Evolutionary conservation across 306 rosid species (phyloP), one percentile per base, ranked within the genome.

Genomic region (Castanospermum australe): DNA sequence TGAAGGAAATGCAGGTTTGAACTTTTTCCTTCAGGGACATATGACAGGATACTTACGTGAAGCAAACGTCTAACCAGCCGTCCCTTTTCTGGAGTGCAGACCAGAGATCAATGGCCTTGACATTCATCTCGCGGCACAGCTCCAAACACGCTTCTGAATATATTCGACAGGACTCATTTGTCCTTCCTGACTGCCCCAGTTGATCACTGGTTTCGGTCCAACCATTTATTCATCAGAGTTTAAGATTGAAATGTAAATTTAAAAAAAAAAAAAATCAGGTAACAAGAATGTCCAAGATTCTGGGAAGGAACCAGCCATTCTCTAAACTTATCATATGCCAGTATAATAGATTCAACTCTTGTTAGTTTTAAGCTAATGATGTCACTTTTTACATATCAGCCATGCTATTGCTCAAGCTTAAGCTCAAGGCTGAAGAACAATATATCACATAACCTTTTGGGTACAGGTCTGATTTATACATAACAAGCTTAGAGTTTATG

Each of bases 121-220:
- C 71, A 45, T 88, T 81, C 82, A 91, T 77, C 85, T 90, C 94
- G 9, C 41, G 67, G 81, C 92, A 89, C 7, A 92, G 42, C 77
- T 92, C 78, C 77, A 88, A 6, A 81, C 97, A 90, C 20, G 97
- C 97, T 71, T 94, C 95, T 14, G 97, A 90, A 62, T 94, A 94
- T 17, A 76, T 73, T 63, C 84, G 52, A 75, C 92, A 83, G 0
- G 79, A 65, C 79, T 91, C 90, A 36, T 90, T 86, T 51, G 89
- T 86, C 73, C 96, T 80, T n/a, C 7, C 55, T 25, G 48, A 0
- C 18, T 38, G 25, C 7, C 64, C 71, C 12, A 76, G 3, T 32
- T 35, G 0, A 13, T 51, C 42, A 15, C 87, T 77, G 86, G 15
- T 36, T 74, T 74, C 47, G 55, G 42, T 57, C 9, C 73, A 81